These are phyloP conservation scores for Ogataea paraovalis DNA, from an alignment of 805 yeast genomes.

Conservation along the genomic window DNA sequence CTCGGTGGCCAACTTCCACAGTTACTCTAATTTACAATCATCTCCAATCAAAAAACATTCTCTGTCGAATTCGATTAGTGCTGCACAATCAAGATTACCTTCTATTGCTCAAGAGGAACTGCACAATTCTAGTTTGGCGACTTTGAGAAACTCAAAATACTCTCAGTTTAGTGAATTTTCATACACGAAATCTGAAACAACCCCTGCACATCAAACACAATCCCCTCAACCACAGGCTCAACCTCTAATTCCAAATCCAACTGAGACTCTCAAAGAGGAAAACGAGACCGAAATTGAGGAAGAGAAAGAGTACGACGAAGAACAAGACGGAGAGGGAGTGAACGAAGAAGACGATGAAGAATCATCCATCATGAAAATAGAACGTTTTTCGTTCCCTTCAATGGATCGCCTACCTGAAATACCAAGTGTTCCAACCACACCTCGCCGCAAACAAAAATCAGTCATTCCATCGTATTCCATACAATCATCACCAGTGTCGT, in stretches of 20 bases:
- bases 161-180: constrained; percentile 10
- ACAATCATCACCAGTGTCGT: background rate
- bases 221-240: background rate
- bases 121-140: constrained; percentile 1
- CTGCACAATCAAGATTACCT: constrained; percentile 14
- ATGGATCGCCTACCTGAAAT: background rate
- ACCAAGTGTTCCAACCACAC: background rate
- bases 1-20: constrained; percentile 4
- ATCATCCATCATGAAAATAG: constrained; percentile 5
- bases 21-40: background rate
- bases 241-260: background rate
- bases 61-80: constrained; percentile 3
- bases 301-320: background rate
- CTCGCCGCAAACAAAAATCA: background rate
- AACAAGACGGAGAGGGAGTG: background rate
- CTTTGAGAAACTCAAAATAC: background rate
- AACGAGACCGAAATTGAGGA: background rate
- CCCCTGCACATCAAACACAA: background rate
- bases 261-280: background rate
- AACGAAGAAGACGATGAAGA: constrained; percentile 1
- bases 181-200: constrained; percentile 7
- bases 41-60: constrained; percentile 5
- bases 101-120: constrained; percentile 22
- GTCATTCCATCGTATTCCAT: background rate
- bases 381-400: constrained; percentile 17